Conservation (phyloP, 1,139 yeast species). For the Pichia norvegensis region DNA sequence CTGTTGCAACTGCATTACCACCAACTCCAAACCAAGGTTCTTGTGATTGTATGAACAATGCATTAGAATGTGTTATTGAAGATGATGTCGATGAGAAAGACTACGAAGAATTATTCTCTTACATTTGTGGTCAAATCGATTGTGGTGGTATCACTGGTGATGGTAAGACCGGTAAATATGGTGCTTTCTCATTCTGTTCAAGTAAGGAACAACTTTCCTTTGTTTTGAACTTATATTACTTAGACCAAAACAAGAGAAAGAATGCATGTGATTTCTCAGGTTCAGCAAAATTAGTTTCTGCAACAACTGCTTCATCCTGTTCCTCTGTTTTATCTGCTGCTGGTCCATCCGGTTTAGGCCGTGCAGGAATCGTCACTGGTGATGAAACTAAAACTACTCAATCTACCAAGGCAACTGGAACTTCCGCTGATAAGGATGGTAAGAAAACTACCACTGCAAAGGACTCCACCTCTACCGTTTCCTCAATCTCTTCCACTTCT, state of each 20-base stretch:
- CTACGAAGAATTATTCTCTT: constrained; percentile 47
- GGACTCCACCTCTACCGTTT: constrained; percentile 1
- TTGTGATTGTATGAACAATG: constrained; percentile 53
- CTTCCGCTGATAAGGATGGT: constrained; percentile 19
- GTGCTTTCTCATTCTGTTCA: constrained; percentile 59
- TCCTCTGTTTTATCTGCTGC: constrained; percentile 32
- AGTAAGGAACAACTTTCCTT: constrained; percentile 56
- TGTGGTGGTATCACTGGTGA: constrained; percentile 33
- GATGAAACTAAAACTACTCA: constrained; percentile 19
- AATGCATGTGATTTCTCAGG: constrained; percentile 66
- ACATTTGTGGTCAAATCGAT: constrained; percentile 45
- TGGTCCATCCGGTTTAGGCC: constrained; percentile 35
- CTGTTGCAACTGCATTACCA: constrained; percentile 58
- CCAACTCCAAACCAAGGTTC: constrained; percentile 62
- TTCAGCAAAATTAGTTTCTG: constrained; percentile 39
- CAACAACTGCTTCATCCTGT: constrained; percentile 31
- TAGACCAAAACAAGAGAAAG: constrained; percentile 34
- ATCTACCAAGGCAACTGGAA: constrained; percentile 19
- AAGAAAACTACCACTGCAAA: constrained; percentile 19
- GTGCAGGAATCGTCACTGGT: constrained; percentile 31
- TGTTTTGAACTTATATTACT: constrained; percentile 59
- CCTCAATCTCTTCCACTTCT: constrained; percentile 7
- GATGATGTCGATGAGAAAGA: constrained; percentile 41
- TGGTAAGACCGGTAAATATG: constrained; percentile 56
- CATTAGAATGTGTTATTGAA: constrained; percentile 48